Evolutionary conservation across 2,329 filamentous ascomycete species (phyloP).

Genomic region (Arthrobotrys entomopaga): DNA sequence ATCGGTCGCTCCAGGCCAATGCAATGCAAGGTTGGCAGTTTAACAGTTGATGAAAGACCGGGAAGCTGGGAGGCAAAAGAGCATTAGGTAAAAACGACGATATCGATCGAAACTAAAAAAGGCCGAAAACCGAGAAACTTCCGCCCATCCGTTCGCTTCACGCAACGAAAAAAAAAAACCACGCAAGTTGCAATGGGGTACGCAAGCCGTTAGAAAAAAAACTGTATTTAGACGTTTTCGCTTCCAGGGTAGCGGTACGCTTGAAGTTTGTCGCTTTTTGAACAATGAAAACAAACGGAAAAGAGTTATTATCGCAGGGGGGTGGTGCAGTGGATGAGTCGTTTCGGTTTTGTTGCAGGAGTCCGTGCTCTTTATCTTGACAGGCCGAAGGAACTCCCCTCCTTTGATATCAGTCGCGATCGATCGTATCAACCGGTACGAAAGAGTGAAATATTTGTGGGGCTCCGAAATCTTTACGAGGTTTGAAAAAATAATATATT

Average conservation of each 20-base stretch:
- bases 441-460: conserved; percentile 3
- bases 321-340: conserved; percentile 8
- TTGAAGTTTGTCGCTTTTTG: conserved; percentile 10
- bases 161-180: conserved; percentile 42
- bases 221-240: conserved; percentile 40
- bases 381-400: conserved; percentile 40
- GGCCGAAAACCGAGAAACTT: conserved; percentile 53
- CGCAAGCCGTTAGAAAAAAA: conserved; percentile 42
- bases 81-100: conserved; percentile 48
- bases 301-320: conserved; percentile 25
- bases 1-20: conserved; percentile 3
- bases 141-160: conserved; percentile 48
- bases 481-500: conserved; percentile 1
- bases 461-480: conserved; percentile 5
- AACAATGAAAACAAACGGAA: conserved; percentile 22
- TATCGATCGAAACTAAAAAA: conserved; percentile 40
- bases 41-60: neutral
- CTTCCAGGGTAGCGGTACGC: conserved; percentile 49
- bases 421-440: conserved; percentile 29
- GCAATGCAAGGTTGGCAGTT: conserved; percentile 13
- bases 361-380: conserved; percentile 35
- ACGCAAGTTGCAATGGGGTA: conserved; percentile 49
- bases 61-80: conserved; percentile 3
- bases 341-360: neutral
- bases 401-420: conserved; percentile 5